Base-by-base conservation (phyloP, 2,329 filamentous ascomycete genomes). In the Aureobasidium pullulans region DNA sequence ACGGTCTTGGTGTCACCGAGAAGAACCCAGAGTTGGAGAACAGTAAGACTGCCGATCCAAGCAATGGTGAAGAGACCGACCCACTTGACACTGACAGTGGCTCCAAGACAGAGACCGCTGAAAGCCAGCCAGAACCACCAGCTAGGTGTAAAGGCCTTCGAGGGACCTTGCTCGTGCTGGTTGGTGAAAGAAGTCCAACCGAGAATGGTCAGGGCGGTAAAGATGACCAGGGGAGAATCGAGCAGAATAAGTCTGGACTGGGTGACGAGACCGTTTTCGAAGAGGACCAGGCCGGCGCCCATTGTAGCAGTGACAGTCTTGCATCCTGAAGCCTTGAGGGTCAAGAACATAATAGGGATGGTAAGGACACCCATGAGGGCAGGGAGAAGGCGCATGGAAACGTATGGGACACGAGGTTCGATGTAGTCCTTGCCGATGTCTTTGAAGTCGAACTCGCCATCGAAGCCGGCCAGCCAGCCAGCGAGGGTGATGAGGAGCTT, bases 351-450 rank as follows among this genome's bases (percentile, higher is more conserved):
- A 69, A 85, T 89, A 10, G 94, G 93, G 56, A 95, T 90, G 39
- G 96, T 84, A 59, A 95, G 75, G 61, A 97, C 86, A 71, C 94
- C 94, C 67, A 91, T 87, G 64, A 97, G 78, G 59, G 94, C 94
- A 40, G 94, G 93, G 66, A 96, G 85, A 76, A 97, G 76, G 72
- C 94, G 88, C 94, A 99, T 99, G 59, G 94, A 89, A 59, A 99
- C 94, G 75, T 99, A 99, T 44, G 94, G 94, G 58, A 99, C 94
- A 57, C 86, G 85, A 3, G 94, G 91, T 76, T 96, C 94, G 64
- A 97, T 73, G 72, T 99, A 99, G 74, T 99, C 94, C 78, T 97
- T 96, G 75, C 94, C 94, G 75, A 99, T 99, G 67, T 99, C 92
- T 80, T 97, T 99, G 81, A 99, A 99, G 74, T 97, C 94, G 72